phyloP scores from a whole-genome alignment of 2,329 filamentous ascomycete genomes.

The Apiospora pterosperma region DNA sequence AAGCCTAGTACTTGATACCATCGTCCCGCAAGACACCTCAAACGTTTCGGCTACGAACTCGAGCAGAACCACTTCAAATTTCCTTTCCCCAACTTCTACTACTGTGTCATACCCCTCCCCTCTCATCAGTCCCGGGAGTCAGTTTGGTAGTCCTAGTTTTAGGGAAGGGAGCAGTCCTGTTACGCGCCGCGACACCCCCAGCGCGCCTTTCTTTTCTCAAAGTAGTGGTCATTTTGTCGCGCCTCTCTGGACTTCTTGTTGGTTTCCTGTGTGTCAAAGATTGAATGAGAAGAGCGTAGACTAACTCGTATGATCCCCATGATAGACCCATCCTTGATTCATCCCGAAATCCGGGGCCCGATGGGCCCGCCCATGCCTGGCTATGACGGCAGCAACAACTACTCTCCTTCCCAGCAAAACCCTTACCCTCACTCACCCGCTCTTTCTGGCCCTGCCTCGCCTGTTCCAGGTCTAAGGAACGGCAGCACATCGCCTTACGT shows the following conservation, averaged over 20 bases:
- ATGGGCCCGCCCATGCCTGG: constrained; percentile 43
- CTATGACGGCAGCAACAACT: constrained; percentile 42
- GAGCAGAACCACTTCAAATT: constrained; percentile 4
- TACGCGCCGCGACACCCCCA: constrained; percentile 20
- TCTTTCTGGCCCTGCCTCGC: constrained; percentile 52
- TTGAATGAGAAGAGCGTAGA: constrained; percentile 11
- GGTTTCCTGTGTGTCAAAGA: constrained; percentile 40
- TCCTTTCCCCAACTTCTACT: constrained; percentile 21
- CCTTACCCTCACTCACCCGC: constrained; percentile 61
- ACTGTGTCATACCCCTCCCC: constrained; percentile 28
- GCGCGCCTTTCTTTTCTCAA: constrained; percentile 47
- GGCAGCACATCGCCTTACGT: constrained; percentile 67
- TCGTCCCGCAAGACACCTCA: constrained; percentile 19
- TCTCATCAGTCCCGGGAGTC: constrained; percentile 16
- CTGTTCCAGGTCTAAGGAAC: constrained; percentile 43
- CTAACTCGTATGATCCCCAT: constrained; percentile 22
- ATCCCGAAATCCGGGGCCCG: constrained; percentile 49
- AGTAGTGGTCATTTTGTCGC: constrained; percentile 50
- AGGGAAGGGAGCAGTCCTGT: constrained; percentile 17
- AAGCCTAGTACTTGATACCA: constrained; percentile 5
- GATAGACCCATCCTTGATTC: constrained; percentile 54
- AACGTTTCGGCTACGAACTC: constrained; percentile 25
- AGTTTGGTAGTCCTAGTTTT: constrained; percentile 25
- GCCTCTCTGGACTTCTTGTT: constrained; percentile 50
- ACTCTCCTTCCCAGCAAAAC: constrained; percentile 38